These are phyloP conservation scores for Paramecium sonneborni DNA, from an alignment of 73 alveolate species.

Conservation along the genomic window DNA sequence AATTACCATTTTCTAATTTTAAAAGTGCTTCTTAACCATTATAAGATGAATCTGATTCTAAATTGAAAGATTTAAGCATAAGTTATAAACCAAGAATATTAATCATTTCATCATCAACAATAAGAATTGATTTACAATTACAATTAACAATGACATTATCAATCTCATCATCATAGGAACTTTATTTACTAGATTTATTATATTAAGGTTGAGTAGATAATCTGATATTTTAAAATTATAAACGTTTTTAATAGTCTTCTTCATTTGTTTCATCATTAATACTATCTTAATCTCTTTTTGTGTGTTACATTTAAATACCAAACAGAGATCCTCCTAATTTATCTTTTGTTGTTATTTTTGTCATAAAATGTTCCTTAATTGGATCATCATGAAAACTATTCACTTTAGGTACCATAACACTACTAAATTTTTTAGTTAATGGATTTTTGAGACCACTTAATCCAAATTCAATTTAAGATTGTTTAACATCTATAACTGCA, in stretches of 20 bases:
- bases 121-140: neutral
- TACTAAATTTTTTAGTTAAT: neutral
- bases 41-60: slow-evolving; percentile 14
- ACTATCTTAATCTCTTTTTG: neutral
- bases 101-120: slow-evolving; percentile 38
- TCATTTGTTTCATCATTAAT: neutral
- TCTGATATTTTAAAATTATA: neutral
- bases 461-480: neutral
- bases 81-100: neutral
- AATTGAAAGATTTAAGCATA: neutral
- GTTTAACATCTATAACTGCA: neutral
- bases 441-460: neutral
- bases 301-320: neutral
- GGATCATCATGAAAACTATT: neutral
- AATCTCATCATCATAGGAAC: neutral
- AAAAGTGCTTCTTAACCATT: slow-evolving; percentile 23
- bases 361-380: neutral
- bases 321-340: neutral
- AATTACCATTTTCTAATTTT: neutral
- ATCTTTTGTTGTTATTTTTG: neutral
- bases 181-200: neutral
- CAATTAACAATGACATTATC: neutral
- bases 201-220: neutral
- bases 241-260: neutral
- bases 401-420: neutral